These are phyloP conservation scores for Lithocarpus polystachyus DNA, from an alignment of 306 rosid genomes.

Conservation along the genomic window DNA sequence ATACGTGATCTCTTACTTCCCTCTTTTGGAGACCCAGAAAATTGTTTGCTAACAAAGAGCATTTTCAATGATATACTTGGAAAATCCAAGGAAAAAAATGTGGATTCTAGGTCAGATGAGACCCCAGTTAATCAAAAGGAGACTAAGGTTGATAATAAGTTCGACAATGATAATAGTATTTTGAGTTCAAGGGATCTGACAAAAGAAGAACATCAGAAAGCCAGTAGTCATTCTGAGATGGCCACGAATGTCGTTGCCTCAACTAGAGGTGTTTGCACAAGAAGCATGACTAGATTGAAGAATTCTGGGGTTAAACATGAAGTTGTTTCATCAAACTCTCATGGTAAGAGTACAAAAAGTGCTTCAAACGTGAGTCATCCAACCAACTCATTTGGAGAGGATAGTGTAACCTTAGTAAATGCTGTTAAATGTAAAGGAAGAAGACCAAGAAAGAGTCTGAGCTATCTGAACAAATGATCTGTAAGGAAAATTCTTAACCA, in stretches of 20 bases:
- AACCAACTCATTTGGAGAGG: background rate
- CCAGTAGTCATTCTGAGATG: background rate
- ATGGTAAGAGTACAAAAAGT: background rate
- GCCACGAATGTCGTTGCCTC: background rate
- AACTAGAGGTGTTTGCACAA: constrained; percentile 18
- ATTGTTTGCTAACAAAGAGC: constrained; percentile 11
- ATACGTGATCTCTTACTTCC: constrained; percentile 28
- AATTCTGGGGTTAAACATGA: background rate
- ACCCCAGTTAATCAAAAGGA: background rate
- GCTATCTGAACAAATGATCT: background rate
- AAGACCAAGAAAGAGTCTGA: background rate
- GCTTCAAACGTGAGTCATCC: background rate
- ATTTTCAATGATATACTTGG: constrained; percentile 13
- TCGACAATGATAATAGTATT: too few relatives aligned
- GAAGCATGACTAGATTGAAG: constrained; percentile 32
- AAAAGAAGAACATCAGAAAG: background rate
- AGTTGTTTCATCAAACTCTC: background rate
- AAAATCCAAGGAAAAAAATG: constrained; percentile 3
- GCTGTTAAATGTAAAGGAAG: background rate
- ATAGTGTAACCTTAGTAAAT: background rate
- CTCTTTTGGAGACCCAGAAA: constrained; percentile 26
- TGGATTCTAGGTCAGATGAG: background rate
- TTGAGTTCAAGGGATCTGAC: background rate
- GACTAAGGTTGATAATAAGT: background rate
- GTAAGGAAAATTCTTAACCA: background rate